phyloP scores from a whole-genome alignment of 2,329 filamentous ascomycete species.

The Diplodia sapinea region DNA sequence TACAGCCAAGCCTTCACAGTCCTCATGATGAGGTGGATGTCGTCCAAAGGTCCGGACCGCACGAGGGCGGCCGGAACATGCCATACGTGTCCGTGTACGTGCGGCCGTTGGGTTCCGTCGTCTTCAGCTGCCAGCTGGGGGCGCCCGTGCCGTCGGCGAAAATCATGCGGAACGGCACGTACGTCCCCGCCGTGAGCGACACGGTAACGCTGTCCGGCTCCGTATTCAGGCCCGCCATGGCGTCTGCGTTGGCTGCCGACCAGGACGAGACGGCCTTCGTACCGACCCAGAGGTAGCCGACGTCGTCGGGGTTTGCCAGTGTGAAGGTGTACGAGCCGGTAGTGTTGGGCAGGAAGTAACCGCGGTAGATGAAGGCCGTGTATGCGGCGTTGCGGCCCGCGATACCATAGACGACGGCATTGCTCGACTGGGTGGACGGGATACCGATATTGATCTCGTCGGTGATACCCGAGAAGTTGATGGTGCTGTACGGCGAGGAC shows the following conservation, averaged over 20 bases:
- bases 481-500: background rate
- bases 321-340: background rate
- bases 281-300: background rate
- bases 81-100: background rate
- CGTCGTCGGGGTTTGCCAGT: background rate
- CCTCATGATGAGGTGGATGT: background rate
- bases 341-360: background rate
- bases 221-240: background rate
- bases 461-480: background rate
- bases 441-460: background rate
- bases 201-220: background rate
- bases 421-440: background rate
- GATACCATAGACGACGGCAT: background rate
- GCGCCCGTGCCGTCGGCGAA: background rate
- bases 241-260: background rate
- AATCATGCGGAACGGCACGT: constrained; percentile 1
- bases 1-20: background rate
- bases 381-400: background rate
- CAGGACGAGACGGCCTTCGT: background rate
- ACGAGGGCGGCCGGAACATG: background rate
- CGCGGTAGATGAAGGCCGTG: constrained; percentile 3
- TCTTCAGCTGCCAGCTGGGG: background rate
- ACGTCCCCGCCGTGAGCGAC: background rate
- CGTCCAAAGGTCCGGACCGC: background rate
- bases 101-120: background rate